Conservation (phyloP, 495 filamentous ascomycete species). For the Evernia prunastri region DNA sequence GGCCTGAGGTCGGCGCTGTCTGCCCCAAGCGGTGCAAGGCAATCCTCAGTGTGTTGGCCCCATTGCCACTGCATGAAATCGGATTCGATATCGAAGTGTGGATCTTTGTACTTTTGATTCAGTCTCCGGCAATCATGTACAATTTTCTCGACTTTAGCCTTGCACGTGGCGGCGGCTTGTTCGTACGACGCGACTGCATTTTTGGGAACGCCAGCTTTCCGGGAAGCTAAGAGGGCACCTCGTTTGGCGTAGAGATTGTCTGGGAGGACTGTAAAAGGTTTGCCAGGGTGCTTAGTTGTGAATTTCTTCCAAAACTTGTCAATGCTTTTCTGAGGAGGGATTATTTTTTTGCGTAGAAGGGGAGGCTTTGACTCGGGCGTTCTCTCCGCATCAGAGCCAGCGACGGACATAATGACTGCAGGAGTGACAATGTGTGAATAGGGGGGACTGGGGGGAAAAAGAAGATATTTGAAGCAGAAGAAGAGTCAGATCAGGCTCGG, state of each 20-base stretch:
- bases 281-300: constrained; percentile 35
- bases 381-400: background rate
- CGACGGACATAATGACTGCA: background rate
- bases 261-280: constrained; percentile 65
- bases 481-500: too few species aligned
- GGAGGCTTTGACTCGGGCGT: background rate
- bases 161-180: constrained; percentile 62
- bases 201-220: constrained; percentile 44
- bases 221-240: constrained; percentile 47
- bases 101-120: constrained; percentile 86
- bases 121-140: constrained; percentile 71
- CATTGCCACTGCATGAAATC: constrained; percentile 56
- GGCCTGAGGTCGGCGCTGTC: constrained; percentile 45
- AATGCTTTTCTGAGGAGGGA: constrained; percentile 59
- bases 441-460: too few species aligned
- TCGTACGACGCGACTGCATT: constrained; percentile 61
- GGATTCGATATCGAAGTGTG: constrained; percentile 78
- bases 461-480: background rate
- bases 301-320: constrained; percentile 62
- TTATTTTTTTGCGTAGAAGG: background rate
- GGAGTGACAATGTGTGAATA: background rate
- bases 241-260: constrained; percentile 62
- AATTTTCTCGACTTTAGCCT: constrained; percentile 70
- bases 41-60: constrained; percentile 37
- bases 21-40: constrained; percentile 54